phyloP scores from a whole-genome alignment of 352 stramenopile species.

The Pythium folliculosum region DNA sequence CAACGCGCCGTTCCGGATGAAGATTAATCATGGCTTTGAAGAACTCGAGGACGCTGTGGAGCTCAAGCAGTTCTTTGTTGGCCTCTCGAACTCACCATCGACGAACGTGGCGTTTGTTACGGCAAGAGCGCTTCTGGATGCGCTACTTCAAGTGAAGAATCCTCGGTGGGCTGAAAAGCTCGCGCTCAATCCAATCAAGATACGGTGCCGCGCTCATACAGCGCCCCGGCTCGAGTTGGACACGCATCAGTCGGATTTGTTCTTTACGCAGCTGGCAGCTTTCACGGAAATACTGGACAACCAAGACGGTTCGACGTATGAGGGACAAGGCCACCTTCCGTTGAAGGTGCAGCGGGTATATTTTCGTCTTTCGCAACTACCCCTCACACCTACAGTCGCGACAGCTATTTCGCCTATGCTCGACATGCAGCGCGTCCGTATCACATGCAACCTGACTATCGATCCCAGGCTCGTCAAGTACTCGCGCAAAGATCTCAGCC shows the following conservation, averaged over 20 bases:
- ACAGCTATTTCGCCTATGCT: background rate
- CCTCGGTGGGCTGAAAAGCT: background rate
- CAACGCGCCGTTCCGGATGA: background rate
- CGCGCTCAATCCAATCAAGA: too few relatives aligned
- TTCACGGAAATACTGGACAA: too few relatives aligned
- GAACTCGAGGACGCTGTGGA: background rate
- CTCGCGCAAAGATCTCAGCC: background rate
- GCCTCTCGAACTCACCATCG: background rate
- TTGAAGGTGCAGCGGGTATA: too few relatives aligned
- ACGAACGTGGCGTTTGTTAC: background rate
- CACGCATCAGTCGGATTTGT: too few relatives aligned
- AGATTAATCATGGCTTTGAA: too few relatives aligned
- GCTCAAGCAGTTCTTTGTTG: background rate
- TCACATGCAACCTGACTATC: background rate
- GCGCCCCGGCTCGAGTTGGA: too few relatives aligned
- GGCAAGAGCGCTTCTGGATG: background rate
- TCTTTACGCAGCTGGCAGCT: too few relatives aligned
- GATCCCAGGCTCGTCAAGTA: background rate
- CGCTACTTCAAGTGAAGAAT: background rate
- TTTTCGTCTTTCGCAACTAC: too few relatives aligned
- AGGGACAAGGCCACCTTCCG: too few relatives aligned
- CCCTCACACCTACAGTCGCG: background rate
- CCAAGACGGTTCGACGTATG: too few relatives aligned
- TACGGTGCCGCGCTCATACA: too few relatives aligned
- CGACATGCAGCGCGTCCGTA: background rate